Evolutionary conservation across 2,329 filamentous ascomycete species (phyloP), one percentile per base, ranked within the genome.

Genomic region (Fusarium sacchari): DNA sequence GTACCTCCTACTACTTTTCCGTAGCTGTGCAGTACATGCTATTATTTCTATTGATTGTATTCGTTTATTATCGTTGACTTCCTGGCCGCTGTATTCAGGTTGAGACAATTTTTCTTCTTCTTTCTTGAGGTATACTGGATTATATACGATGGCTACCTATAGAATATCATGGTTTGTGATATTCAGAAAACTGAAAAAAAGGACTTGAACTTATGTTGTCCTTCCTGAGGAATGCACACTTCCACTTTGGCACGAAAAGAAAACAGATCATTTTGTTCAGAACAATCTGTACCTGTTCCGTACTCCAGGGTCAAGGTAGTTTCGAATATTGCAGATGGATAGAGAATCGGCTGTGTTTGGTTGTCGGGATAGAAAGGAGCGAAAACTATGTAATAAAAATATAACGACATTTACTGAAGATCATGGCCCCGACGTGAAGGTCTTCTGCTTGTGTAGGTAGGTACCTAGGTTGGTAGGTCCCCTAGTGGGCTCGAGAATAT

Each of bases 401-500:
- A 47, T 12, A 32, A 32, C 37, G n/a, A 30, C 28, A 63, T 67
- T 42, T 60, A 42, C 36, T 44, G 28, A 40, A 47, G 37, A 37
- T 44, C 36, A 55, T 68, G 24, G 26, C 32, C 44, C 59, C 34
- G 34, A 49, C 30, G 15, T 59, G 47, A 52, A 56, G 42, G 40
- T 32, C 20, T 7, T n/a, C 28, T 30, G 15, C 28, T 49, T 30
- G 46, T 49, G 13, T 34, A 34, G 32, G 32, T 17, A 34, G 30
- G 30, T 64, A n/a, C n/a, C n/a, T n/a, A 59, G 72, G 55, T 60
- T 37, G 18, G 15, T 17, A 24, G 22, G 15, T 18, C 60, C 64
- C 32, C 46, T 40, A 53, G 75, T 77, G 70, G 72, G 47, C 67
- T 74, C 65, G 66, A 63, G 36, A 63, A 68, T 62, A 68, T 37